phyloP scores from a whole-genome alignment of 1,284 basidiomycete species.

The Pseudozyma sp. region DNA sequence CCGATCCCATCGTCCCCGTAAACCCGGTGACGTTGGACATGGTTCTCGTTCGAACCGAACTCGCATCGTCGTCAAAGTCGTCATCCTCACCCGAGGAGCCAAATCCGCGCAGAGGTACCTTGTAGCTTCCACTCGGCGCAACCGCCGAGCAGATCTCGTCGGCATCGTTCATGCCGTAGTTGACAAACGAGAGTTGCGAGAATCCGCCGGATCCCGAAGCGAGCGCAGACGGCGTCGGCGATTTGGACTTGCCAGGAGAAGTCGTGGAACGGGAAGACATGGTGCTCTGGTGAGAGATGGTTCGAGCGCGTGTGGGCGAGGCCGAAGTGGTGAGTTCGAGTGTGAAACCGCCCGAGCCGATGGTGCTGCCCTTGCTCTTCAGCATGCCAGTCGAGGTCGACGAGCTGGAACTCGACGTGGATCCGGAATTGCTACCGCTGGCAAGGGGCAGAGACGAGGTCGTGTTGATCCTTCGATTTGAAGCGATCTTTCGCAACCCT shows the following conservation, averaged over 20 bases:
- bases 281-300: conserved; percentile 32
- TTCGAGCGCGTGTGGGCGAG: conserved; percentile 33
- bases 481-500: conserved; percentile 51
- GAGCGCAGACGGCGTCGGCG: conserved; percentile 22
- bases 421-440: conserved; percentile 10
- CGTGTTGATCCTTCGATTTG: conserved; percentile 43
- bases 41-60: conserved; percentile 20
- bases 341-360: conserved; percentile 24
- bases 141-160: conserved; percentile 67
- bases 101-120: conserved; percentile 59
- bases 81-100: conserved; percentile 44
- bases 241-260: conserved; percentile 30
- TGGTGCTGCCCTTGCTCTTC: conserved; percentile 17
- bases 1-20: conserved; percentile 17
- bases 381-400: conserved; percentile 14
- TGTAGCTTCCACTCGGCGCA: conserved; percentile 63
- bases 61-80: conserved; percentile 35
- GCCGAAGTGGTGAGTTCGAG: conserved; percentile 42
- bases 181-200: conserved; percentile 59
- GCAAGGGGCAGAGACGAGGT: conserved; percentile 4
- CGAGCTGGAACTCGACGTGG: conserved; percentile 25
- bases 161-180: conserved; percentile 67
- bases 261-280: conserved; percentile 18
- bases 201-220: conserved; percentile 19
- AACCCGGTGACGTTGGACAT: conserved; percentile 25